A percentile compares a stretch with the other conserved stretches of the same genome.
Conservation (phyloP, 805 yeast species). For the Diddensiella caesifluorescens region DNA sequence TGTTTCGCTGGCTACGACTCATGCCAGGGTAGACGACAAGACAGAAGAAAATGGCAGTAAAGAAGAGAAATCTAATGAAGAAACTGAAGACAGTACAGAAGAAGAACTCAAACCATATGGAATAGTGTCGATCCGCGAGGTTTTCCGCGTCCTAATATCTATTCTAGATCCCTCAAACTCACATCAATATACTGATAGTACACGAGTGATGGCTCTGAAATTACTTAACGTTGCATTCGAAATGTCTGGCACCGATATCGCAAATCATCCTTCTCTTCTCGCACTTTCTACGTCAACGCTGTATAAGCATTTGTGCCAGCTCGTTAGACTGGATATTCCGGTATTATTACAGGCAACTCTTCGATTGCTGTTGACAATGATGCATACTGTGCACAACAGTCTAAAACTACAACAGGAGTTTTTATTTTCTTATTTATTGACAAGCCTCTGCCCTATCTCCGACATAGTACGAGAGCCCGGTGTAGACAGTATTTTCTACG, state of each 20-base stretch:
- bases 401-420: slow-evolving; percentile 77
- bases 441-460: slow-evolving; percentile 33
- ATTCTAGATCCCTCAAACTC: slow-evolving; percentile 79
- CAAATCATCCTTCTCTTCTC: slow-evolving; percentile 59
- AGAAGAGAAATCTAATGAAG: neutral
- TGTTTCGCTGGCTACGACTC: slow-evolving; percentile 7
- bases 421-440: slow-evolving; percentile 35
- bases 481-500: slow-evolving; percentile 36
- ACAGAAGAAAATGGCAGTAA: slow-evolving; percentile 2
- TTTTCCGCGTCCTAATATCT: slow-evolving; percentile 67
- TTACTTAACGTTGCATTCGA: slow-evolving; percentile 77
- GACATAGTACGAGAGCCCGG: slow-evolving; percentile 36
- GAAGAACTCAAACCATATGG: slow-evolving; percentile 49
- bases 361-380: slow-evolving; percentile 66
- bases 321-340: slow-evolving; percentile 70
- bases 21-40: slow-evolving; percentile 13
- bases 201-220: slow-evolving; percentile 76
- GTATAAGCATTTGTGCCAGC: slow-evolving; percentile 78
- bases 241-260: slow-evolving; percentile 62
- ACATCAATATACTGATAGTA: slow-evolving; percentile 78
- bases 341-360: slow-evolving; percentile 69
- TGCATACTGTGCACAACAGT: slow-evolving; percentile 57
- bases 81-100: neutral
- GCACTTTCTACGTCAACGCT: slow-evolving; percentile 69
- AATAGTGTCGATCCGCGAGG: slow-evolving; percentile 68